Evolutionary conservation across 805 yeast genomes (phyloP), one percentile per base, ranked within the genome.

Genomic region (Candida schatavii): DNA sequence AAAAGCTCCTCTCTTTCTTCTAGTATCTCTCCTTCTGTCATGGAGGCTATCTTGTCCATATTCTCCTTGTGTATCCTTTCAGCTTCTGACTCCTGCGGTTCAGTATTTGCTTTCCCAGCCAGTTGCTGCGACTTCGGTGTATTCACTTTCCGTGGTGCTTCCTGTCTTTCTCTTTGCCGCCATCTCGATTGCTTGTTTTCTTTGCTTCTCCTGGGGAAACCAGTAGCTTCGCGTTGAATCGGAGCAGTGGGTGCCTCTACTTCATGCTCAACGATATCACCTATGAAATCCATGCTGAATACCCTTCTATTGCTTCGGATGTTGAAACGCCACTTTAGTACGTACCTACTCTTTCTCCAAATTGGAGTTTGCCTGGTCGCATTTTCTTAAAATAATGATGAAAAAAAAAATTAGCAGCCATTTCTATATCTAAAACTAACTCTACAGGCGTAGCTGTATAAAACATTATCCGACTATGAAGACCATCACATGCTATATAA

Each of bases 51-150:
- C 31, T 72, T 68, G 29, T 80, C 77, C 46, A 85, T 59, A 59
- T 88, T 90, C 54, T 89, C 96, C 42, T 75, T 57, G 57, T 88
- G 91, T 18, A 89, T 87, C 55, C 78, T 74, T 48, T 85, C 90
- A 0, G 84, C 78, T 50, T 86, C 95, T 0, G 83, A 64, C 37
- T 75, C 45, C 13, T 60, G 30, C n/a, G n/a, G n/a, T n/a, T n/a
- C n/a, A 42, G 43, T 19, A 52, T 46, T 29, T 40, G 44, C 25
- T 28, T 47, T 48, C 29, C 43, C 40, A 30, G 30, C 30, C 26
- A 40, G 35, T 28, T 26, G 28, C 21, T 22, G 10, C 35, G 23
- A 25, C 23, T 26, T 57, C 6, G 61, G 52, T 7, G 7, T 23
- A 11, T 52, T 42, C 7, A 55, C 27, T 22, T 31, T 31, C 5